phyloP scores from a whole-genome alignment of 331 rosid species.

The Dryas integrifolia region DNA sequence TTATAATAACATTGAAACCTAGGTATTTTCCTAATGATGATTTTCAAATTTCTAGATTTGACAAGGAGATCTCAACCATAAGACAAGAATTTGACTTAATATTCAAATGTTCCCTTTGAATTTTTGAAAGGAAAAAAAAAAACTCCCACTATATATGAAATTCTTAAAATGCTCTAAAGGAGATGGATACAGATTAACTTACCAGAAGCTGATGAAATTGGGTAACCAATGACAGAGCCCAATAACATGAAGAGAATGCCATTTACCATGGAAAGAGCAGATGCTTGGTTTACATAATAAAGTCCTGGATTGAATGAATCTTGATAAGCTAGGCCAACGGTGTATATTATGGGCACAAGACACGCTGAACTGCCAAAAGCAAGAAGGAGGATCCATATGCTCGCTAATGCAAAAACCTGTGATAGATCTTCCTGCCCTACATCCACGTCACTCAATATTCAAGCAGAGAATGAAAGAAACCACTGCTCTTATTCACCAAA shows the following conservation, averaged over 20 bases:
- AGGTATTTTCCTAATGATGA: background rate
- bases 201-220: constrained; percentile 82
- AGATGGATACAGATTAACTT: constrained; percentile 16
- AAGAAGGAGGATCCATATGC: constrained; percentile 72
- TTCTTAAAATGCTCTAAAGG: background rate
- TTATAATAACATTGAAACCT: background rate
- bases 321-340: constrained; percentile 53
- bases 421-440: constrained; percentile 99
- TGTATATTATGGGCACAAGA: constrained; percentile 56
- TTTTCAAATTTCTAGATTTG: background rate
- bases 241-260: constrained; percentile 49
- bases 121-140: constrained; percentile 1
- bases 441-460: constrained; percentile 74
- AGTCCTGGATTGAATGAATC: constrained; percentile 46
- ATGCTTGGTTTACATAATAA: constrained; percentile 42
- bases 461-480: constrained; percentile 36
- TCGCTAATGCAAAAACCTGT: constrained; percentile 75
- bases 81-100: background rate
- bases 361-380: constrained; percentile 69
- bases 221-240: constrained; percentile 63
- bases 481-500: background rate
- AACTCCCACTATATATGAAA: background rate
- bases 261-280: constrained; percentile 50
- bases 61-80: background rate
- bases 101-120: background rate